Conservation (phyloP, 495 filamentous ascomycete genomes). For the Penicillium macrosclerotiorum region DNA sequence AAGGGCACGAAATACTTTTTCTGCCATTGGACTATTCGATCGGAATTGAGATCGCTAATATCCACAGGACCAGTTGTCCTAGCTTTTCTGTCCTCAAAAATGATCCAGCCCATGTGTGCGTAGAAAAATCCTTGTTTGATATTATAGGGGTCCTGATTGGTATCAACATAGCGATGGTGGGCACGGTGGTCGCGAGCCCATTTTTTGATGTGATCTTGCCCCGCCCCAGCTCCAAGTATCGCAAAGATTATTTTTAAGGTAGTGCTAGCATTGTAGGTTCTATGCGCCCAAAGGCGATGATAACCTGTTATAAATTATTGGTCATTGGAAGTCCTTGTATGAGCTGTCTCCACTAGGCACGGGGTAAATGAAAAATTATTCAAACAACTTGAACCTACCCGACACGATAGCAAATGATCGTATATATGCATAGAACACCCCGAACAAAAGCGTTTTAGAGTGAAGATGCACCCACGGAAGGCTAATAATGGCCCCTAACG, state of each 20-base stretch:
- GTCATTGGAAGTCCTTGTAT: background rate
- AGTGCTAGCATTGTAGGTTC: slow-evolving; percentile 76
- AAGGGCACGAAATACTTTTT: slow-evolving; percentile 82
- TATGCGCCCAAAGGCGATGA: slow-evolving; percentile 90
- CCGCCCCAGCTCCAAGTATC: slow-evolving; percentile 83
- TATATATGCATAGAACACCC: slow-evolving; percentile 4
- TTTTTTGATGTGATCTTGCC: slow-evolving; percentile 90
- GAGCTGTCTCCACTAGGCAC: too few relatives aligned
- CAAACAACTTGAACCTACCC: slow-evolving; percentile 10
- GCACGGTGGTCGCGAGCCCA: slow-evolving; percentile 93
- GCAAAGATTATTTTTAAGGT: slow-evolving; percentile 87
- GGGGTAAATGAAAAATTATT: background rate
- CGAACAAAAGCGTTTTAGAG: background rate
- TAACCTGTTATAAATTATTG: slow-evolving; percentile 50
- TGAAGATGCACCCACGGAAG: slow-evolving; percentile 6
- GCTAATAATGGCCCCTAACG: slow-evolving; percentile 1
- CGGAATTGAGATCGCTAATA: slow-evolving; percentile 90
- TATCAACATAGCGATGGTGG: slow-evolving; percentile 97
- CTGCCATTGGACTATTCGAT: slow-evolving; percentile 87
- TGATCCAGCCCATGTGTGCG: slow-evolving; percentile 88
- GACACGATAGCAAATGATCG: slow-evolving; percentile 7
- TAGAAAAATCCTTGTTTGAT: slow-evolving; percentile 93
- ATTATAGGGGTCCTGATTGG: slow-evolving; percentile 95
- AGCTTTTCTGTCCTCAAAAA: slow-evolving; percentile 80
- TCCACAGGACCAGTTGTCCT: slow-evolving; percentile 87